These are phyloP conservation scores for Saccharomycopsis synnaedendra DNA, from an alignment of 805 yeast species.

Conservation along the genomic window DNA sequence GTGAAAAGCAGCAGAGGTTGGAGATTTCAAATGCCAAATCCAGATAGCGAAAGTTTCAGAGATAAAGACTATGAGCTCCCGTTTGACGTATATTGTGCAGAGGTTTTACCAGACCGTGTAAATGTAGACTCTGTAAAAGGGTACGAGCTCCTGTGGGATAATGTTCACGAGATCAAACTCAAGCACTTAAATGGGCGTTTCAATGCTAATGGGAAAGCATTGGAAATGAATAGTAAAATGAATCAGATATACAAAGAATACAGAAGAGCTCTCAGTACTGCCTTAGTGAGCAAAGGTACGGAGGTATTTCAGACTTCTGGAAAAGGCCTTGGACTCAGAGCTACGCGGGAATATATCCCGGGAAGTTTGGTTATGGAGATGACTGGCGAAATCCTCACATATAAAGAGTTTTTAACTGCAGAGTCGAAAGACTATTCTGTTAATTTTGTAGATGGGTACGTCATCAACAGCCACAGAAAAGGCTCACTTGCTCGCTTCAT, in stretches of 20 bases:
- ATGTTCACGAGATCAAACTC: background rate
- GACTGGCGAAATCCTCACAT: slow-evolving; percentile 36
- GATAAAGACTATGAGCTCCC: slow-evolving; percentile 2
- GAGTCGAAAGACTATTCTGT: slow-evolving; percentile 29
- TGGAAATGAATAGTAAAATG: background rate
- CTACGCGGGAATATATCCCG: slow-evolving; percentile 26
- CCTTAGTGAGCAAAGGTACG: slow-evolving; percentile 16
- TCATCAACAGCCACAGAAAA: slow-evolving; percentile 32
- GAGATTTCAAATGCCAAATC: background rate
- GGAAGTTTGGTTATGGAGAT: slow-evolving; percentile 34
- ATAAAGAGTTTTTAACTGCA: slow-evolving; percentile 27
- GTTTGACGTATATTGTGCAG: slow-evolving; percentile 2
- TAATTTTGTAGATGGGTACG: slow-evolving; percentile 30
- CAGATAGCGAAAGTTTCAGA: background rate
- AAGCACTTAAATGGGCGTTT: background rate
- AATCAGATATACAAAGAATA: background rate
- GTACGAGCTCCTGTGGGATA: background rate
- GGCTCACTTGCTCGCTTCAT: slow-evolving; percentile 41
- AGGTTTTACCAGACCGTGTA: background rate
- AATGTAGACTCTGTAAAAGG: background rate
- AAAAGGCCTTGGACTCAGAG: slow-evolving; percentile 33
- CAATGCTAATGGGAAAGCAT: background rate
- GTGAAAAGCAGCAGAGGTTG: background rate
- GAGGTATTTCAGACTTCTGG: slow-evolving; percentile 27
- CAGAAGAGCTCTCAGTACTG: background rate